Evolutionary conservation across 2,329 filamentous ascomycete species (phyloP), one percentile per base, ranked within the genome.

Genomic region (Pseudocercospora musae): DNA sequence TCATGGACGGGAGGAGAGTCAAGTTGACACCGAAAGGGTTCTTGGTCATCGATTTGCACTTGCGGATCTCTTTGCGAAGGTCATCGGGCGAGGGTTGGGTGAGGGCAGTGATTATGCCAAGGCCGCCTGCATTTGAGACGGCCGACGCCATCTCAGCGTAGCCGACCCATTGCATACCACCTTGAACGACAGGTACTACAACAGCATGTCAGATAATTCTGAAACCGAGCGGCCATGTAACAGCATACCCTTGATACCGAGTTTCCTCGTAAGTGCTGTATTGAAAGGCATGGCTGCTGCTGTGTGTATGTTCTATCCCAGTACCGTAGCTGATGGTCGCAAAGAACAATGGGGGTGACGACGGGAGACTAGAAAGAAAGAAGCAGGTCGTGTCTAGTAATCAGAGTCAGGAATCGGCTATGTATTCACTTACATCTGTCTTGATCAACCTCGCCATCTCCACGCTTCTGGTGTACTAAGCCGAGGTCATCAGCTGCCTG

Each of bases 11-110:
- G 50, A 98, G 88, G 65, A 98, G 88, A 8, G 95, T 99, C 70
- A 98, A 86, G 80, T 99, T 99, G 71, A 98, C 94, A 73, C 85
- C 95, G 77, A 99, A 98, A 18, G 91, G 91, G 68, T 87, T 84
- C 66, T 82, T 81, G 61, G 91, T 95, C 81, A 98, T 87, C 67
- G 83, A 86, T 70, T 88, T 89, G 83, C 91, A 96, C 79, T 86
- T 88, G 67, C 86, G 89, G 79, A 99, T 99, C 81, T 99, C 95
- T 74, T 91, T 90, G 77, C 94, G 92, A 60, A 99, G 88, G 75
- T 91, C 92, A 77, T 92, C 91, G 53, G 95, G 94, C 15, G 90
- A 89, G 33, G 95, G 91, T 85, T 96, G 96, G 58, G 96, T 98
- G 73, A 98, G 87, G 53, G 89, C 91, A 29, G 91, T 95, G 77